These are phyloP conservation scores for Aspergillus homomorphus DNA, from an alignment of 495 filamentous ascomycete species.

Conservation along the genomic window DNA sequence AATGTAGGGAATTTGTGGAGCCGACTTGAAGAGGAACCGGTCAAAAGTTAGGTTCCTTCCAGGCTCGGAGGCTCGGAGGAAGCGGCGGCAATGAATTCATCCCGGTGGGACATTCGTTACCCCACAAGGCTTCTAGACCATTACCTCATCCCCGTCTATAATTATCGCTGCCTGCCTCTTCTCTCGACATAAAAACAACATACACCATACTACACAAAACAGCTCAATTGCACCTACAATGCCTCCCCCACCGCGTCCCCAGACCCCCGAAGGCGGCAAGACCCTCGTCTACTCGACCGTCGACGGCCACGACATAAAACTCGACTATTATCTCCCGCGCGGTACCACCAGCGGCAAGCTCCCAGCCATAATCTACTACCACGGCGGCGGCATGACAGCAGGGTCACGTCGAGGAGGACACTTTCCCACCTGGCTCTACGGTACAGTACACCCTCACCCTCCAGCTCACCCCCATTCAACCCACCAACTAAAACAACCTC, in stretches of 20 bases:
- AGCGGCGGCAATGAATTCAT: not conserved
- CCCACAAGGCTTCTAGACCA: not conserved
- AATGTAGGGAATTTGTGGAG: too few relatives aligned
- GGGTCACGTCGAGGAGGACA: constrained; percentile 26
- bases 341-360: constrained; percentile 12
- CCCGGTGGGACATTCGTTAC: not conserved
- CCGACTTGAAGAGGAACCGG: too few relatives aligned
- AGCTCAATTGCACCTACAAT: not conserved
- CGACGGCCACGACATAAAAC: constrained; percentile 30
- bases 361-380: constrained; percentile 36
- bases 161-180: not conserved
- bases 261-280: constrained; percentile 8
- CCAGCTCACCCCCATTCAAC: not conserved
- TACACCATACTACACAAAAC: not conserved
- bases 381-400: constrained; percentile 36
- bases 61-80: too few relatives aligned
- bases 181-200: not conserved
- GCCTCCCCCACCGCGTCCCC: not conserved
- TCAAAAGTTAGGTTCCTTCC: too few relatives aligned
- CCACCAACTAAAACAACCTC: not conserved
- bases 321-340: constrained; percentile 30
- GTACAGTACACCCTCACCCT: constrained; percentile 4
- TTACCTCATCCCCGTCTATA: not conserved
- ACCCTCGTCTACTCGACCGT: constrained; percentile 28
- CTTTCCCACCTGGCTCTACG: constrained; percentile 20